Base-by-base conservation (phyloP, 768 basidiomycete species). In the Rhizopogon vesiculosus region DNA sequence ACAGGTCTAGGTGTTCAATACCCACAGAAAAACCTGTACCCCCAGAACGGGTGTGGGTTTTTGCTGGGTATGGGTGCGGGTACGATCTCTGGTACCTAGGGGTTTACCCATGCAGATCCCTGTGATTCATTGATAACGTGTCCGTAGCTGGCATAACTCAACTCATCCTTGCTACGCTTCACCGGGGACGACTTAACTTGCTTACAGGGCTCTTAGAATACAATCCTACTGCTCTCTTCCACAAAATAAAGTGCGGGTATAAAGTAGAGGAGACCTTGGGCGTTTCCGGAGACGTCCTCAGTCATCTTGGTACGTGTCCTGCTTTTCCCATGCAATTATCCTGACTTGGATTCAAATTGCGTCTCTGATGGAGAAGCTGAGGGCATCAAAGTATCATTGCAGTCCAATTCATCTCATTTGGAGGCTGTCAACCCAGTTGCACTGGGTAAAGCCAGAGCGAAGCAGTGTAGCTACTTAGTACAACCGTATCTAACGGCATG, bases 401-500 rank as follows among this genome's bases (percentile, higher is more conserved):
- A 91, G 5, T 90, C 88, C 3, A 91, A 91, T 60, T 88, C 89
- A 0, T 91, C 89, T 0, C 89, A 91, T 64, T 72, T 91, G 87
- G 91, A 95, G 80, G 93, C 94, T 0, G 84, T 91, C 55, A 91
- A 89, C 64, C 89, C 93, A 0, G 85, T 96, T 25, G 93, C 90
- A 0, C 71, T 94, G 1, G 94, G 94, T 4, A 92, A 94, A 66
- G 89, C 91, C 4, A 87, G 94, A 16, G 92, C 91, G 1, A 93
- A 96, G 65, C 93, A 97, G 66, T 92, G 86, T 61, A 78, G 89
- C 0, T 96, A 2, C 75, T 95, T 43, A 89, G 83, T n/a, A n/a
- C n/a, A 69, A 80, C 75, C 7, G 86, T 78, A 16, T 78, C 81
- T 5, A 72, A 71, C 3, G 55, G 51, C 0, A 40, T 53, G 51